Evolutionary conservation across 2,329 filamentous ascomycete species (phyloP), one percentile per base, ranked within the genome.

Genomic region (Hymenotorrendiella dingleyae): DNA sequence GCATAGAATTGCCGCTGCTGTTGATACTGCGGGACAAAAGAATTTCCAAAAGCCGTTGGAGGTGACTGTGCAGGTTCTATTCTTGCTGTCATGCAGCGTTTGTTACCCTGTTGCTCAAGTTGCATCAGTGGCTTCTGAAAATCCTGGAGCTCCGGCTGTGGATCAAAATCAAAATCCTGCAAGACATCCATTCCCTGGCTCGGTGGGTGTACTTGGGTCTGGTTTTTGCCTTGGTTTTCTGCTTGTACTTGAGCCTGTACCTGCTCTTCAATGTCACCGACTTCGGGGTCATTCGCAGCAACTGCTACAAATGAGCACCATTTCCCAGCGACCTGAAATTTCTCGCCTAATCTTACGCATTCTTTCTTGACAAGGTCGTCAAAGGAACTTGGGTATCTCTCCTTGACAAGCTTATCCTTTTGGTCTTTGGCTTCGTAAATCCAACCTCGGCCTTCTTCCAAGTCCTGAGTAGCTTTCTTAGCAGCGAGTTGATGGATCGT

Each of bases 291-390:
- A 38, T 67, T 62, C 7, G 69, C 64, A 47, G 81, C 69, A 2
- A 84, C 69, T 2, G 84, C 84, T 3, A 88, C 77, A 49, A 88
- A 89, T 0, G 82, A 85, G 54, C 78, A 84, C 74, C 78, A 85
- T 56, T 81, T 84, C 1, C 81, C 76, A 2, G 72, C 76, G 7
- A 88, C 74, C 53, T 86, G 81, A 54, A 78, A 86, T 43, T 71
- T 67, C 10, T 80, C 70, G 0, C 84, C 83, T 0, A 88, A 66
- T 0, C 75, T 67, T 1, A 87, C 79, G 7, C 74, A 81, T 56
- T 88, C 83, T 1, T 73, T 71, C 57, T 83, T 73, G 0, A 80
- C 73, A 55, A 87, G 70, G 35, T 78, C 72, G 10, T 70, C 61
- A 56, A 82, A 81, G 4, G 68, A 70, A 12, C 68, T 68, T 4